Percentiles rank a stretch among this genome's conserved stretches.
phyloP scores from a whole-genome alignment of 2,329 filamentous ascomycete genomes.

The Ophiostoma fasciatum region DNA sequence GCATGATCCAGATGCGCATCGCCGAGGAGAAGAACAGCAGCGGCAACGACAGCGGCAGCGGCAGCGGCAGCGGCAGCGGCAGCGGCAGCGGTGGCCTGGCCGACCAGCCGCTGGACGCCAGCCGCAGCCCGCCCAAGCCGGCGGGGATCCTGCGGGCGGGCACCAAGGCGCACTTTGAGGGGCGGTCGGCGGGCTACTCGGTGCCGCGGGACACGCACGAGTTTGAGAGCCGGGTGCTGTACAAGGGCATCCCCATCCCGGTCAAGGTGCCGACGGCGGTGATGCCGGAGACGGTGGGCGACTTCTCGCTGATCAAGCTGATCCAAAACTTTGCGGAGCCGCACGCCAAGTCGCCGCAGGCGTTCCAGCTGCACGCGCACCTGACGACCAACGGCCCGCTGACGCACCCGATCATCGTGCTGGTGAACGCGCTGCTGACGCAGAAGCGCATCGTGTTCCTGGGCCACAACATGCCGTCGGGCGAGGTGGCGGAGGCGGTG shows the following conservation, averaged over 20 bases:
- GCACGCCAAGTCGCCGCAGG: slow-evolving; percentile 68
- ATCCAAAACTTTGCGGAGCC: slow-evolving; percentile 84
- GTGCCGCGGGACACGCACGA: slow-evolving; percentile 92
- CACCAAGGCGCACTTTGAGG: slow-evolving; percentile 46
- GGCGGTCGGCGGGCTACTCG: slow-evolving; percentile 46
- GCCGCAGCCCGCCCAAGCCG: slow-evolving; percentile 30
- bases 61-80: slow-evolving; percentile 17
- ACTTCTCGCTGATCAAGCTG: slow-evolving; percentile 93
- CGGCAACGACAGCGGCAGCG: too few relatives aligned
- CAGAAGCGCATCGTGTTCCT: slow-evolving; percentile 95
- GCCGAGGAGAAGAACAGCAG: slow-evolving; percentile 36
- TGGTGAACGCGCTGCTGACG: slow-evolving; percentile 86
- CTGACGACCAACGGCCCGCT: slow-evolving; percentile 79
- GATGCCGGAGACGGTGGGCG: slow-evolving; percentile 89
- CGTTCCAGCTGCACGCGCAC: slow-evolving; percentile 78
- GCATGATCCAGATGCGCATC: slow-evolving; percentile 76
- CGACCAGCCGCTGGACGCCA: slow-evolving; percentile 30
- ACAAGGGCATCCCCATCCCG: slow-evolving; percentile 91
- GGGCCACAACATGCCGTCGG: slow-evolving; percentile 86
- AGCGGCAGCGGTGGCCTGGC: slow-evolving; percentile 16
- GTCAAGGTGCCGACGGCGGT: slow-evolving; percentile 92
- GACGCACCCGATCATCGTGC: slow-evolving; percentile 88
- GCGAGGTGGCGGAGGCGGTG: slow-evolving; percentile 94
- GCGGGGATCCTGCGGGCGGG: slow-evolving; percentile 43
- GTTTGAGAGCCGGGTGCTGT: slow-evolving; percentile 88